Conservation (phyloP, 2,329 filamentous ascomycete species). For the Thielaviopsis cerberus region DNA sequence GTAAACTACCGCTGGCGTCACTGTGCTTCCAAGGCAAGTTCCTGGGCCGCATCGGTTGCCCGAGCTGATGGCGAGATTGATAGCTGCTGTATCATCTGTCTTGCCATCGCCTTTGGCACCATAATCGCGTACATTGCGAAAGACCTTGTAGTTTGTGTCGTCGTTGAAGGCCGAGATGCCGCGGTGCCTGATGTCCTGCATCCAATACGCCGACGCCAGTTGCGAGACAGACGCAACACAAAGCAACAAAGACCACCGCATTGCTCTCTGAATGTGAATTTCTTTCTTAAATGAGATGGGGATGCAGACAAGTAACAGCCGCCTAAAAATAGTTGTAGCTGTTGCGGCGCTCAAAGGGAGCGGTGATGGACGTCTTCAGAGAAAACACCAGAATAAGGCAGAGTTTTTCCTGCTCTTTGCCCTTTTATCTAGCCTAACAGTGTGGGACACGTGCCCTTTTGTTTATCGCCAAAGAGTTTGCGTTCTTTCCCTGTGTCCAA, state of each 20-base stretch:
- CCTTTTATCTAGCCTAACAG: not conserved
- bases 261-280: not conserved
- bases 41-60: conserved; percentile 25
- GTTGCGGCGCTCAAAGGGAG: no score
- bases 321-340: no score
- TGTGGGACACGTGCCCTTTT: not conserved
- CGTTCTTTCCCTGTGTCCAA: not conserved
- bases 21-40: conserved; percentile 16
- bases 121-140: conserved; percentile 29
- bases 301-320: not conserved
- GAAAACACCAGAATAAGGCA: not conserved
- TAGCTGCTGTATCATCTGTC: conserved; percentile 21
- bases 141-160: conserved; percentile 24
- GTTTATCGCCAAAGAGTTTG: not conserved
- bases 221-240: not conserved
- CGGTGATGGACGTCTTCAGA: no score
- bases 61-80: conserved; percentile 20
- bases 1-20: conserved; percentile 22
- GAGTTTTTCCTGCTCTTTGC: not conserved
- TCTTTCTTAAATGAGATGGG: not conserved
- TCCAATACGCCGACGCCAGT: conserved; percentile 19
- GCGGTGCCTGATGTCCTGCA: conserved; percentile 28
- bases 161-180: conserved; percentile 29
- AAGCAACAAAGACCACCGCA: not conserved
- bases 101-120: conserved; percentile 23